Conservation (phyloP, 176 grass and related monocot genomes). For the Carex littledalei region DNA sequence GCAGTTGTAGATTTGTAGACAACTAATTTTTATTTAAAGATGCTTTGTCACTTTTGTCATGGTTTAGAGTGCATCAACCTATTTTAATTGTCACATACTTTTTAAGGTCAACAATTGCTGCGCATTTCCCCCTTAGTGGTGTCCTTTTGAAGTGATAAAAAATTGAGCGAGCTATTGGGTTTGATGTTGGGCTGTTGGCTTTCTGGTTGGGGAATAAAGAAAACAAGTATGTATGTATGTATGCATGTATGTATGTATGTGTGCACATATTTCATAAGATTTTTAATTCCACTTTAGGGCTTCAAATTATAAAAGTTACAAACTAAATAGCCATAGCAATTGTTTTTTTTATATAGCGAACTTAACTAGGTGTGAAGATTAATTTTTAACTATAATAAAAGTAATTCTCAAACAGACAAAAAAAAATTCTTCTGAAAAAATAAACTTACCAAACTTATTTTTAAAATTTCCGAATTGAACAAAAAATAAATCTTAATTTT, state of each 20-base stretch:
- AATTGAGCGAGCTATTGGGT: neutral
- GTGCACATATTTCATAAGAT: neutral
- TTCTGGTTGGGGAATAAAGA: neutral
- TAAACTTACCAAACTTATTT: neutral
- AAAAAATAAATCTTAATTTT: neutral
- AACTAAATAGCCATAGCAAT: neutral
- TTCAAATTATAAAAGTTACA: neutral
- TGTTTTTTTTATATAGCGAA: too few species aligned
- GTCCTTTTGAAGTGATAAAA: slow-evolving; percentile 28
- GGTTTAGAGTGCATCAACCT: slow-evolving; percentile 1
- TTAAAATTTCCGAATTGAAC: neutral
- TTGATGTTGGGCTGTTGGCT: neutral
- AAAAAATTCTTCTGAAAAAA: too few species aligned
- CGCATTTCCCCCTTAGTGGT: slow-evolving; percentile 17
- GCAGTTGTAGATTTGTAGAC: neutral
- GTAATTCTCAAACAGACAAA: too few species aligned
- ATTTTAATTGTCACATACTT: slow-evolving; percentile 13
- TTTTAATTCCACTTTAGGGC: neutral
- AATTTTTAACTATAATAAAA: too few species aligned
- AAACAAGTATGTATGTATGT: neutral
- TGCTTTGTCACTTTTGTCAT: slow-evolving; percentile 24
- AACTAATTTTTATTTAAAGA: slow-evolving; percentile 17
- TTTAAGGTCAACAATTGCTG: slow-evolving; percentile 28
- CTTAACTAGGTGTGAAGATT: too few species aligned
- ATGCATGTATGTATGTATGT: neutral